Percentiles rank a stretch among this genome's conserved stretches.
These are phyloP conservation scores for Cystobasidium onofrii DNA, from an alignment of 768 basidiomycete genomes.

Conservation along the genomic window DNA sequence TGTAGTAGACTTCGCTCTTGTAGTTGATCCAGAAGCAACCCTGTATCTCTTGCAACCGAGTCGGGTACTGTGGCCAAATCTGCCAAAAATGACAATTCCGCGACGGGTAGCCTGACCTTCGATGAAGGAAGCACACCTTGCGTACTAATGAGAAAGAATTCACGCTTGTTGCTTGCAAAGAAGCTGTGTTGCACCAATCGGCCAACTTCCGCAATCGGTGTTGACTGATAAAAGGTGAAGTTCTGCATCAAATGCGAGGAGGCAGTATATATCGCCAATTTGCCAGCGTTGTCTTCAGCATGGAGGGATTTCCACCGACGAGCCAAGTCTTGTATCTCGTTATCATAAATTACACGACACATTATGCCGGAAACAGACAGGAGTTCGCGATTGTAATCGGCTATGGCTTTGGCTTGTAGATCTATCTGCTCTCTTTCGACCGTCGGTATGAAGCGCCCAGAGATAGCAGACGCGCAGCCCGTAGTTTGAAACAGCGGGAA, in stretches of 20 bases:
- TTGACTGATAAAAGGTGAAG: slow-evolving; percentile 80
- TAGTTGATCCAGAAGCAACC: slow-evolving; percentile 57
- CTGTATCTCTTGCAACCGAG: slow-evolving; percentile 54
- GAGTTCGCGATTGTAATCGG: slow-evolving; percentile 76
- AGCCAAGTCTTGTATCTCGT: slow-evolving; percentile 61
- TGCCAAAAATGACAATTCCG: slow-evolving; percentile 68
- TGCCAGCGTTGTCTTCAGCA: slow-evolving; percentile 43
- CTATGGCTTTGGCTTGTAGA: slow-evolving; percentile 36
- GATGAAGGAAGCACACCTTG: slow-evolving; percentile 60
- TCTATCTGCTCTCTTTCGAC: slow-evolving; percentile 79
- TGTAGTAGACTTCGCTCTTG: slow-evolving; percentile 60
- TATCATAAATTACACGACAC: slow-evolving; percentile 71
- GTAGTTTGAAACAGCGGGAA: slow-evolving; percentile 61
- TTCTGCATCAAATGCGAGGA: slow-evolving; percentile 75
- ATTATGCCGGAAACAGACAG: slow-evolving; percentile 76
- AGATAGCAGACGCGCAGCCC: slow-evolving; percentile 61
- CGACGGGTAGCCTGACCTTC: slow-evolving; percentile 66
- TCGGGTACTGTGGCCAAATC: slow-evolving; percentile 66
- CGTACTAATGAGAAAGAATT: slow-evolving; percentile 66
- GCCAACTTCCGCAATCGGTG: slow-evolving; percentile 73
- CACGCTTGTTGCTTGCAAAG: slow-evolving; percentile 56
- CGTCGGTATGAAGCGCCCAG: slow-evolving; percentile 84
- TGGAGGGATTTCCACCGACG: slow-evolving; percentile 55
- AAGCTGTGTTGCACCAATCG: slow-evolving; percentile 65
- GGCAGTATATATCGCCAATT: slow-evolving; percentile 52